Conservation (phyloP, 176 grass and related monocot genomes). For the Coix lacrymajobi region DNA sequence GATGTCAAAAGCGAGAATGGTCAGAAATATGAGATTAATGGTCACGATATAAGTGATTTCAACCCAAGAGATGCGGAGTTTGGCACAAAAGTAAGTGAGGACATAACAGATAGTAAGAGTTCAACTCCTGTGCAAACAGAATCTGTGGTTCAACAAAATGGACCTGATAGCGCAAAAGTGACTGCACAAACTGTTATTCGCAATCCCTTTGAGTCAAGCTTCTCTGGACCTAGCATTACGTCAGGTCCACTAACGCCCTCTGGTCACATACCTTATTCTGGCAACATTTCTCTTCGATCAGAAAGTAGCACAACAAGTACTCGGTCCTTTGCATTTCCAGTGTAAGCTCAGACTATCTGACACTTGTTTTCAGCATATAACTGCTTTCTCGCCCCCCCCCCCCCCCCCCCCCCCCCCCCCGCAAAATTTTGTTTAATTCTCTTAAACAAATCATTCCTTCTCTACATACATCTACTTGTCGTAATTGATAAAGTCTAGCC, state of each 20-base stretch:
- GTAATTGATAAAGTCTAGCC: background rate
- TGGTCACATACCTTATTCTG: constrained; percentile 62
- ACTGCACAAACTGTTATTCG: constrained; percentile 11
- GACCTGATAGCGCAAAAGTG: constrained; percentile 28
- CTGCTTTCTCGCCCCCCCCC: background rate
- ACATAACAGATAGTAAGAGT: constrained; percentile 2
- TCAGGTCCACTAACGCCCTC: constrained; percentile 48
- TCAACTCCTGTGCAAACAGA: constrained; percentile 19
- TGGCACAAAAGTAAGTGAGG: background rate
- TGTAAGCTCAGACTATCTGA: constrained; percentile 50
- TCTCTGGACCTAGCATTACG: constrained; percentile 40
- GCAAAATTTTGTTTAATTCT: background rate
- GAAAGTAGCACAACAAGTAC: constrained; percentile 87
- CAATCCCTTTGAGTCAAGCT: constrained; percentile 50
- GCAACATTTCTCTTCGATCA: constrained; percentile 84
- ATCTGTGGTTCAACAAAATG: constrained; percentile 20
- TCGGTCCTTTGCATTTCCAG: constrained; percentile 87
- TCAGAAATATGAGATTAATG: constrained; percentile 21
- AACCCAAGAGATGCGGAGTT: constrained; percentile 32
- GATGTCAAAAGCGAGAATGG: background rate
- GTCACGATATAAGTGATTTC: constrained; percentile 32
- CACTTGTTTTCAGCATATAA: background rate
- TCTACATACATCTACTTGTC: background rate
- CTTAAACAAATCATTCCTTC: background rate
- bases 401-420: too few relatives aligned